phyloP scores from a whole-genome alignment of 2,329 filamentous ascomycete genomes.

The Colletotrichum trifolii region DNA sequence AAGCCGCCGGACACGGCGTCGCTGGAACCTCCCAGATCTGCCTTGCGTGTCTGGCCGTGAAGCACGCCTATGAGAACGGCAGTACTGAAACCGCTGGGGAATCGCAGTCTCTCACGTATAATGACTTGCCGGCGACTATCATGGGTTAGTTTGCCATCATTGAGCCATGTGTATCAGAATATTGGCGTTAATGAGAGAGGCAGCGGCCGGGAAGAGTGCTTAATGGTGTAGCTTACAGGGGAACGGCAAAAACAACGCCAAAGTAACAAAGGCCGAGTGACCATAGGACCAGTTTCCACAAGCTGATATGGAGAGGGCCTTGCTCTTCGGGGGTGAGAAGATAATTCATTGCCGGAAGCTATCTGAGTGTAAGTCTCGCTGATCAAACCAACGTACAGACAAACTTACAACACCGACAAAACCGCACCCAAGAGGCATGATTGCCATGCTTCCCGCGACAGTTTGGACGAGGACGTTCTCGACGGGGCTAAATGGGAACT shows the following conservation, averaged over 20 bases:
- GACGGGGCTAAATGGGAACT: conserved; percentile 88
- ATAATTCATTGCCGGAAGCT: conserved; percentile 90
- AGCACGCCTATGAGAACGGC: conserved; percentile 92
- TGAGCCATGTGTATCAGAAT: no score
- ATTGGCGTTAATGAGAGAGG: no score
- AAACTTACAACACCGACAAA: conserved; percentile 83
- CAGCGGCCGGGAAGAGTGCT: no score
- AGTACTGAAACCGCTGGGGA: conserved; percentile 95
- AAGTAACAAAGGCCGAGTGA: conserved; percentile 94
- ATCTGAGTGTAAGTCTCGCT: conserved; percentile 7
- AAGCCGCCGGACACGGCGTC: conserved; percentile 52
- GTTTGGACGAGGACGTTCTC: conserved; percentile 98
- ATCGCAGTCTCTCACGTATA: conserved; percentile 89
- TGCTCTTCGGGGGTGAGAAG: conserved; percentile 81
- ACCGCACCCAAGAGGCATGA: conserved; percentile 95
- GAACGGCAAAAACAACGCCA: conserved; percentile 95
- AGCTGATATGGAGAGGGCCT: conserved; percentile 77
- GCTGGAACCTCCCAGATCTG: conserved; percentile 38
- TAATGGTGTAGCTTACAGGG: conserved; percentile 62
- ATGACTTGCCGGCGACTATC: conserved; percentile 84
- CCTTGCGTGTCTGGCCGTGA: conserved; percentile 68
- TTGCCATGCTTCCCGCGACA: conserved; percentile 93
- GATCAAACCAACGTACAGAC: background rate
- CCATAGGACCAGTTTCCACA: conserved; percentile 88
- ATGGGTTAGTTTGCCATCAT: background rate